Evolutionary conservation across 371 early-diverging fungal genomes (phyloP).

Genomic region (Rhizopus sp.): DNA sequence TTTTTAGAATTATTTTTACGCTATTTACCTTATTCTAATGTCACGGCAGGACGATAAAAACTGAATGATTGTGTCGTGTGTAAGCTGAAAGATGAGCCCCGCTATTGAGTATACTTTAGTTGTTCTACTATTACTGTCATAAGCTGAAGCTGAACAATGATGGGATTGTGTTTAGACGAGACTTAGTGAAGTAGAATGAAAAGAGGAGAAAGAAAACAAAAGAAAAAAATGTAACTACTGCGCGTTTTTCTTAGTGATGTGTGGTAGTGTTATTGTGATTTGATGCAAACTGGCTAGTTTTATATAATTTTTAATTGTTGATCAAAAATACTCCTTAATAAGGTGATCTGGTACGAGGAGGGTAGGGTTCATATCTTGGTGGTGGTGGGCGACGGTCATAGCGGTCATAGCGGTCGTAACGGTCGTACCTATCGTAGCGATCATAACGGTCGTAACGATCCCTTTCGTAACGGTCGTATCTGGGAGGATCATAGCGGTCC

Average conservation of each 20-base stretch:
- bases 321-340: conserved; percentile 29
- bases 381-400: conserved; percentile 60
- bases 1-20: too few species aligned
- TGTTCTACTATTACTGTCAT: too few species aligned
- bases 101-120: too few species aligned
- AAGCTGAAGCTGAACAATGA: too few species aligned
- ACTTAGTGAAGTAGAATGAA: not conserved
- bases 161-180: not conserved
- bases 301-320: conserved; percentile 2
- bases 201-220: not conserved
- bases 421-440: conserved; percentile 51
- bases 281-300: conserved; percentile 1
- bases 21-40: too few species aligned
- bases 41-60: too few species aligned
- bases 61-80: too few species aligned
- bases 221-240: not conserved
- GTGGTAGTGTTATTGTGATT: not conserved
- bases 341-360: conserved; percentile 56
- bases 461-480: conserved; percentile 55
- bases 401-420: conserved; percentile 58
- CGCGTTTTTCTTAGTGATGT: not conserved
- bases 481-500: conserved; percentile 58
- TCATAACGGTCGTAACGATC: conserved; percentile 61
- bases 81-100: too few species aligned
- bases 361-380: conserved; percentile 57